phyloP scores from a whole-genome alignment of 495 filamentous ascomycete genomes.

The Penicillium dipodomyicola region DNA sequence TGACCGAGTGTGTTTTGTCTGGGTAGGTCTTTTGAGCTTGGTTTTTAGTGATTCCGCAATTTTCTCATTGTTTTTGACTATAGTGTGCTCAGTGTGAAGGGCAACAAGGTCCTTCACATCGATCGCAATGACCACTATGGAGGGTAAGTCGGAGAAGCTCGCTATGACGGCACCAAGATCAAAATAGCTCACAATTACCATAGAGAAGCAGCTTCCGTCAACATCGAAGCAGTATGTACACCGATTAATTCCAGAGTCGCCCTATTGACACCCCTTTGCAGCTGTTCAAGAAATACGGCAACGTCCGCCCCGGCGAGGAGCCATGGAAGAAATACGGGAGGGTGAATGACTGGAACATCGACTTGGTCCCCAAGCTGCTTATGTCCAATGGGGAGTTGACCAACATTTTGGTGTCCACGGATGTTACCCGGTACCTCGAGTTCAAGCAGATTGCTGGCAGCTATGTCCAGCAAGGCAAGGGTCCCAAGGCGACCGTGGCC shows the following conservation, averaged over 20 bases:
- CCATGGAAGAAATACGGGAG: slow-evolving; percentile 97
- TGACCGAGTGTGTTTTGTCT: slow-evolving; percentile 98
- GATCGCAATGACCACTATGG: slow-evolving; percentile 99
- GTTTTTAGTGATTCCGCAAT: background rate
- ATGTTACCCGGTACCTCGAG: slow-evolving; percentile 95
- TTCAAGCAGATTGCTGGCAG: slow-evolving; percentile 98
- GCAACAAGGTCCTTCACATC: slow-evolving; percentile 98
- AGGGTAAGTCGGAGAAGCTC: slow-evolving; percentile 62
- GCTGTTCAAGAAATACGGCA: slow-evolving; percentile 95
- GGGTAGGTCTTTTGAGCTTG: slow-evolving; percentile 56
- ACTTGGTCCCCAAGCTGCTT: slow-evolving; percentile 94
- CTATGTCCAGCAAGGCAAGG: slow-evolving; percentile 87
- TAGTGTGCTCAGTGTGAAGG: slow-evolving; percentile 96
- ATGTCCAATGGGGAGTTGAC: slow-evolving; percentile 99
- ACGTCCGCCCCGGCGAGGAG: slow-evolving; percentile 75
- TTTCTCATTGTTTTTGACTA: slow-evolving; percentile 7
- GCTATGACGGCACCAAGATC: slow-evolving; percentile 14
- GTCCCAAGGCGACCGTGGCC: slow-evolving; percentile 80
- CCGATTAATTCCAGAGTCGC: background rate
- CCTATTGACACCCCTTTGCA: slow-evolving; percentile 36
- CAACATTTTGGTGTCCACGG: slow-evolving; percentile 94
- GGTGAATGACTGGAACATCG: slow-evolving; percentile 99
- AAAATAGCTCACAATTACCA: slow-evolving; percentile 23
- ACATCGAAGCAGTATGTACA: slow-evolving; percentile 77
- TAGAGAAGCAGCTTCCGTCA: slow-evolving; percentile 90